Evolutionary conservation across 179 eudicot genomes (phyloP), one percentile per base, ranked within the genome.

Genomic region (Camellia oleifera): DNA sequence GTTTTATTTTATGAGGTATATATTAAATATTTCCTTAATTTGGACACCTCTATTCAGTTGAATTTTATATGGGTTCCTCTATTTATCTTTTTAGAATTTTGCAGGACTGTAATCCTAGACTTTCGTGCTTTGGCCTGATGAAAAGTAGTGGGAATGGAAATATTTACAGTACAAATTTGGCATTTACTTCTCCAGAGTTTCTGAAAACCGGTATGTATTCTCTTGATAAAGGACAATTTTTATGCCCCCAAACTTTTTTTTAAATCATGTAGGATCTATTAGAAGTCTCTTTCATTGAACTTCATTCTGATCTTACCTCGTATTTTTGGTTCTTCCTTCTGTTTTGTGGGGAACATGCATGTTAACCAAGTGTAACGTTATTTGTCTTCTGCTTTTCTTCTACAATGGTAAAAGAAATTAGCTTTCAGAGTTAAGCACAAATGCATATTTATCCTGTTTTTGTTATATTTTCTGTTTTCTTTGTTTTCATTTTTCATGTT

Each of bases 61-160:
- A 61, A 50, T 75, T 77, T 52, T 32, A 40, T 75, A 32, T 74
- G 15, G 40, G 58, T 72, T 56, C 52, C 72, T 60, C 66, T 40
- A 40, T 42, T 78, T 62, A 77, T 58, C 23, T 40, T 2, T 32
- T 78, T 44, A 53, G 77, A 58, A 78, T 44, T 85, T 82, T 75
- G 53, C 86, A 90, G 93, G 90, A 90, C 53, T 81, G 87, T 69
- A 86, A 90, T 85, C 92, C 92, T 8, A 89, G 88, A 79, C 89
- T 90, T 69, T 90, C 89, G 61, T 87, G 93, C 86, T 90, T 90
- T 83, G 93, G 93, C 57, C 70, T 89, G 82, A 90, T 90, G 92
- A 90, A 89, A 77, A 87, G 88, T 78, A 89, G 93, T 69, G 71
- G 90, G 75, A 91, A 90, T 78, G 92, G 90, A 9, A 90, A 90